Base-by-base conservation (phyloP, 2,329 filamentous ascomycete genomes). In the Cordyceps militaris region DNA sequence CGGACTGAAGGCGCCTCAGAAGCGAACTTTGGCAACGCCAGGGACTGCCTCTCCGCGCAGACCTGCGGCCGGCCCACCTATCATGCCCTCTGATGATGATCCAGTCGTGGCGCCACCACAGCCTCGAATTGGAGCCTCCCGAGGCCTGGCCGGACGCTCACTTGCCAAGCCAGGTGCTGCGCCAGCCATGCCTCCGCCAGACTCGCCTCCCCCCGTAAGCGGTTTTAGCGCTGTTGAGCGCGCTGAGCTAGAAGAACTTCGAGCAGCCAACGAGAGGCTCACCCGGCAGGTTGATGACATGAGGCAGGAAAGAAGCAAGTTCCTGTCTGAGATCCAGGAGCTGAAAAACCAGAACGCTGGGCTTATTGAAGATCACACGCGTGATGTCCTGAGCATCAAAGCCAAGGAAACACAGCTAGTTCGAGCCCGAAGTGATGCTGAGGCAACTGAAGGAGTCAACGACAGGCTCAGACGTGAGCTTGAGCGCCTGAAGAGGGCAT, bases 361-460 rank as follows among this genome's bases (percentile, higher is more conserved):
- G 62, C 79, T 99, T 34, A 99, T 99, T 61, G 94, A 99, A 73
- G 93, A 97, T 66, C 93, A 97, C 70, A 99, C 94, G 0, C 83
- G 93, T 49, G 93, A 99, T 66, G 91, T 97, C 0, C 79, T 99
- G 43, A 94, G 91, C 65, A 95, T 99, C 75, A 97, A 97, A 71
- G 94, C 94, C 14, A 99, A 99, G 73, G 94, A 99, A 72, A 97
- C 94, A 3, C 94, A 99, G 66, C 81, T 99, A 5, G 93, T 97
- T 10, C 87, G 94, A 46, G 92, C 94, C 11, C 83, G 92, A 56
- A 91, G 89, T 63, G 94, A 99, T 67, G 89, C 88, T 32, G 93
- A 97, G 70, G 85, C 89, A 0, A 89, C 92, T 0, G 91, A 97
- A 69, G 86, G 91, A 66, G 87, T 86, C 59, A 91, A 94, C 54